Evolutionary conservation across 2,329 filamentous ascomycete genomes (phyloP).

Genomic region (Teratosphaeria nubilosa): DNA sequence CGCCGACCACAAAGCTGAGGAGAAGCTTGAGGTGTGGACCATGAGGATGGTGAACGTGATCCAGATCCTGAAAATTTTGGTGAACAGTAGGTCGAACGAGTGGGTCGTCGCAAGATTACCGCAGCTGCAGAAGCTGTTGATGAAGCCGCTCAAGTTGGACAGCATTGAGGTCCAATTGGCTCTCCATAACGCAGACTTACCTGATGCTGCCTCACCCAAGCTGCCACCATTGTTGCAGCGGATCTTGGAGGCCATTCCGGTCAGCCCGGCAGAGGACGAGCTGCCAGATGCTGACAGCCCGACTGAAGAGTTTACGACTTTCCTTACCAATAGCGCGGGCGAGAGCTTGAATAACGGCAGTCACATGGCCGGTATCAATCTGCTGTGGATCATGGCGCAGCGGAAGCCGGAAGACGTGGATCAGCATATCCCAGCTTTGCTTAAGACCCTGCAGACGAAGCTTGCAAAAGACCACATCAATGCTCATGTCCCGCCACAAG

Average conservation of each 20-base stretch:
- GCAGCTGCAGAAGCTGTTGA: conserved; percentile 73
- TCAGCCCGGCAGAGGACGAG: conserved; percentile 67
- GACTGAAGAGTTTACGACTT: conserved; percentile 77
- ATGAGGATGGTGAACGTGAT: conserved; percentile 89
- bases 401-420: conserved; percentile 82
- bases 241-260: conserved; percentile 79
- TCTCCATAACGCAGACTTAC: conserved; percentile 63
- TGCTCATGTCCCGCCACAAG: conserved; percentile 52
- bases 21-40: conserved; percentile 58
- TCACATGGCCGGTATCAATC: conserved; percentile 81
- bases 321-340: conserved; percentile 74
- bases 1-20: conserved; percentile 50
- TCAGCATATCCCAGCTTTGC: conserved; percentile 72
- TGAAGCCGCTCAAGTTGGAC: conserved; percentile 80
- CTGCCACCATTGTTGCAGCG: conserved; percentile 68
- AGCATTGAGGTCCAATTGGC: conserved; percentile 90
- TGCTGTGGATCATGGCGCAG: conserved; percentile 82
- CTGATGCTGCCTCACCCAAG: conserved; percentile 50
- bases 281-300: conserved; percentile 56
- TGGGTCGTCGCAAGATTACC: conserved; percentile 77
- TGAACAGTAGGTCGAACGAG: conserved; percentile 78
- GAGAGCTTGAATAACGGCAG: conserved; percentile 68
- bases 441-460: conserved; percentile 89
- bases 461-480: conserved; percentile 86
- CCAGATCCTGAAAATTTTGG: conserved; percentile 79